phyloP scores from a whole-genome alignment of 192 early-diverging fungal species.

The Piromyces finnis region DNA sequence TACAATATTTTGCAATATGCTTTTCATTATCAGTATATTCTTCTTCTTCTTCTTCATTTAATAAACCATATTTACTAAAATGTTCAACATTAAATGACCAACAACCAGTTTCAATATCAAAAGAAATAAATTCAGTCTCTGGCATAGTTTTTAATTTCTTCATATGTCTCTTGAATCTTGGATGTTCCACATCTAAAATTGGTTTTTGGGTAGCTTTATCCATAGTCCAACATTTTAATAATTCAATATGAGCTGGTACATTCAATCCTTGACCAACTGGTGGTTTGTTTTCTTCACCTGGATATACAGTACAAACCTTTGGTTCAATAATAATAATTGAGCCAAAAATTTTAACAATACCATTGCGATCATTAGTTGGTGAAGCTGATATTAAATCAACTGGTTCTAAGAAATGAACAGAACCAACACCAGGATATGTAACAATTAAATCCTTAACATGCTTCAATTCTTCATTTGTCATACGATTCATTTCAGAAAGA shows the following conservation, averaged over 20 bases:
- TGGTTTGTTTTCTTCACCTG: slow-evolving; percentile 59
- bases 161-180: slow-evolving; percentile 45
- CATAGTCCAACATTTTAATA: slow-evolving; percentile 67
- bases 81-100: slow-evolving; percentile 84
- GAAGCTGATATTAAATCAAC: slow-evolving; percentile 59
- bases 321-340: slow-evolving; percentile 53
- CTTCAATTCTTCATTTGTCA: slow-evolving; percentile 49
- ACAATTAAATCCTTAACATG: slow-evolving; percentile 59
- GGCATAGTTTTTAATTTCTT: slow-evolving; percentile 46
- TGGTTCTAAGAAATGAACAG: slow-evolving; percentile 54
- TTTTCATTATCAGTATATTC: neutral
- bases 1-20: neutral
- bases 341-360: slow-evolving; percentile 51
- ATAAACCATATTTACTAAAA: slow-evolving; percentile 58
- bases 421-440: slow-evolving; percentile 44
- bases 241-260: slow-evolving; percentile 57
- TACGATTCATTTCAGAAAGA: slow-evolving; percentile 42
- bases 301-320: slow-evolving; percentile 61
- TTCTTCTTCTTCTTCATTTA: slow-evolving; percentile 21
- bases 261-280: slow-evolving; percentile 74
- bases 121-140: slow-evolving; percentile 67
- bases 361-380: slow-evolving; percentile 19
- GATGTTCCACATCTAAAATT: slow-evolving; percentile 48
- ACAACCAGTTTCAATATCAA: slow-evolving; percentile 41
- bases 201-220: slow-evolving; percentile 53